These are phyloP conservation scores for Nicotiana knightiana DNA, from an alignment of 257 asterid genomes.

Conservation along the genomic window DNA sequence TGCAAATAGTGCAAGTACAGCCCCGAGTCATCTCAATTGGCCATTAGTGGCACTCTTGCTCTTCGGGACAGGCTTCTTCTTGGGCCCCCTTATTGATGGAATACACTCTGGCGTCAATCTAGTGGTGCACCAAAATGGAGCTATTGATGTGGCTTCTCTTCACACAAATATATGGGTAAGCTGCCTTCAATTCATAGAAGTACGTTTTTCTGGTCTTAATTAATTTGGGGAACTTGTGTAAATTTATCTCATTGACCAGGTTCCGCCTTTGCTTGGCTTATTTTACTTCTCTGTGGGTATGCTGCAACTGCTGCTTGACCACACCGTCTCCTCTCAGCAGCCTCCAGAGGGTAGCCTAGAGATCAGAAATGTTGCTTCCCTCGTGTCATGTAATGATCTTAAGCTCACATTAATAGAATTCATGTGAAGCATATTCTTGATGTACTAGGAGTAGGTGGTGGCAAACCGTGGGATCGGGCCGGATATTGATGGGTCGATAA, in stretches of 20 bases:
- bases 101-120: constrained; percentile 66
- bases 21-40: constrained; percentile 20
- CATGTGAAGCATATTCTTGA: background rate
- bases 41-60: constrained; percentile 38
- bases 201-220: background rate
- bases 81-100: constrained; percentile 76
- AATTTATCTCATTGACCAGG: constrained; percentile 25
- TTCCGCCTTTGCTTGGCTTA: constrained; percentile 68
- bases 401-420: background rate
- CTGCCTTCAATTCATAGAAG: background rate
- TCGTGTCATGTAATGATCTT: constrained; percentile 21
- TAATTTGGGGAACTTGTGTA: background rate
- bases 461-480: too few species aligned
- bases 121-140: constrained; percentile 60
- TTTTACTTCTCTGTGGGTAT: constrained; percentile 63
- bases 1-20: background rate
- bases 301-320: constrained; percentile 50
- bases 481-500: too few species aligned
- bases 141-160: constrained; percentile 61
- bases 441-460: background rate
- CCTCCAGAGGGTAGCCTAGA: constrained; percentile 18
- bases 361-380: constrained; percentile 35
- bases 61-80: constrained; percentile 47
- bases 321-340: constrained; percentile 14
- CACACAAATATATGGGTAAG: constrained; percentile 67